Conservation (phyloP, 352 stramenopile genomes). For the Phytophthora sansomeana region DNA sequence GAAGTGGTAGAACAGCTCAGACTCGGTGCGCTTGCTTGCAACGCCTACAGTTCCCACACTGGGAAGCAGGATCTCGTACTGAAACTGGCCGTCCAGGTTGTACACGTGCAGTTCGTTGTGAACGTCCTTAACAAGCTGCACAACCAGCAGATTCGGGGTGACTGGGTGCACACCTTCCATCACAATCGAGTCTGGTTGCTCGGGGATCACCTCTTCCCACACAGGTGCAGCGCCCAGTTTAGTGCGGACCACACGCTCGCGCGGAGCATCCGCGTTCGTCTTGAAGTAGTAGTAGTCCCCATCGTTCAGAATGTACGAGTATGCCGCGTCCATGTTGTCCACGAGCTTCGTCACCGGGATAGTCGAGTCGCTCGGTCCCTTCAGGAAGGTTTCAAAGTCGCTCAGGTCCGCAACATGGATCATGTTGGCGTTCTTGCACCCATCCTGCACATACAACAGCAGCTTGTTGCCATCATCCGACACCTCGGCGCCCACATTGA, state of each 20-base stretch:
- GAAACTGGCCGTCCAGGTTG: conserved; percentile 75
- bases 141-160: conserved; percentile 71
- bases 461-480: conserved; percentile 84
- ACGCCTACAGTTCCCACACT: conserved; percentile 75
- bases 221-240: conserved; percentile 44
- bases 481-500: conserved; percentile 70
- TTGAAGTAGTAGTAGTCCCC: conserved; percentile 89
- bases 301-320: conserved; percentile 90
- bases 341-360: conserved; percentile 82
- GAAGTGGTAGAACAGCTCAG: conserved; percentile 92
- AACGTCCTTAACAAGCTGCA: conserved; percentile 87
- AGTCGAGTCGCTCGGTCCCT: conserved; percentile 33
- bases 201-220: conserved; percentile 87
- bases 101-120: conserved; percentile 84
- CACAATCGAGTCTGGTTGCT: conserved; percentile 78
- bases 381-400: conserved; percentile 60
- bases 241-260: conserved; percentile 76
- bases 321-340: conserved; percentile 87
- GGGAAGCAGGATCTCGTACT: conserved; percentile 75
- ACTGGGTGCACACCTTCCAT: conserved; percentile 77
- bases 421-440: conserved; percentile 92
- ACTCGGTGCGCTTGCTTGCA: conserved; percentile 74
- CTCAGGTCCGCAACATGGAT: conserved; percentile 74
- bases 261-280: conserved; percentile 84
- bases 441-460: conserved; percentile 80